phyloP scores from a whole-genome alignment of 139 green algal genomes.

The Diplosphaera chodatii region DNA sequence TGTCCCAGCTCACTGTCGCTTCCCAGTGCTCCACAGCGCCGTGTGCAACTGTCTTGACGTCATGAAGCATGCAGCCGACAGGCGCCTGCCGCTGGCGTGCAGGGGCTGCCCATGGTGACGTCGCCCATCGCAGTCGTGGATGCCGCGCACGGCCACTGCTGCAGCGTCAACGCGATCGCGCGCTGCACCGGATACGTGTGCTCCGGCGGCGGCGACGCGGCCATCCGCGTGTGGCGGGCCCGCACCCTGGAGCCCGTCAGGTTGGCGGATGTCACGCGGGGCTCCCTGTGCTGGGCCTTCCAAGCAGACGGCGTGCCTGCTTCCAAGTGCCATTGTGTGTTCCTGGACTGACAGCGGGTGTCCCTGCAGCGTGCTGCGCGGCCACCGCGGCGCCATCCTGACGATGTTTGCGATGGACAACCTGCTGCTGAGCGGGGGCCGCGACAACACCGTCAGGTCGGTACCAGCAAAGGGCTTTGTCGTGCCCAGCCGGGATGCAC shows the following conservation, averaged over 20 bases:
- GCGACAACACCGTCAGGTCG: constrained; percentile 77
- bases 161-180: constrained; percentile 58
- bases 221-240: constrained; percentile 64
- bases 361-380: constrained; percentile 29
- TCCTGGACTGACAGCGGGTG: too few relatives aligned
- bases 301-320: too few relatives aligned
- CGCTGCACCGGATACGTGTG: constrained; percentile 37
- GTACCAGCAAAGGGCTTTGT: neutral
- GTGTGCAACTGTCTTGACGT: too few relatives aligned
- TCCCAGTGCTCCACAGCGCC: too few relatives aligned
- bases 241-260: constrained; percentile 44
- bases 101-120: neutral
- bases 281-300: too few relatives aligned
- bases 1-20: too few relatives aligned
- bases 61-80: constrained; percentile 1
- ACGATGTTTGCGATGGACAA: constrained; percentile 55
- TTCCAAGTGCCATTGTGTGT: too few relatives aligned
- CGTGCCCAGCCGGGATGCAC: too few relatives aligned
- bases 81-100: neutral
- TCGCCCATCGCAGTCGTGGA: constrained; percentile 2
- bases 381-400: constrained; percentile 78
- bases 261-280: constrained; percentile 27
- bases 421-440: constrained; percentile 66
- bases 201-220: constrained; percentile 42
- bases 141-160: constrained; percentile 37